phyloP scores from a whole-genome alignment of 2,329 filamentous ascomycete genomes.

The Trichophyton rubrum region DNA sequence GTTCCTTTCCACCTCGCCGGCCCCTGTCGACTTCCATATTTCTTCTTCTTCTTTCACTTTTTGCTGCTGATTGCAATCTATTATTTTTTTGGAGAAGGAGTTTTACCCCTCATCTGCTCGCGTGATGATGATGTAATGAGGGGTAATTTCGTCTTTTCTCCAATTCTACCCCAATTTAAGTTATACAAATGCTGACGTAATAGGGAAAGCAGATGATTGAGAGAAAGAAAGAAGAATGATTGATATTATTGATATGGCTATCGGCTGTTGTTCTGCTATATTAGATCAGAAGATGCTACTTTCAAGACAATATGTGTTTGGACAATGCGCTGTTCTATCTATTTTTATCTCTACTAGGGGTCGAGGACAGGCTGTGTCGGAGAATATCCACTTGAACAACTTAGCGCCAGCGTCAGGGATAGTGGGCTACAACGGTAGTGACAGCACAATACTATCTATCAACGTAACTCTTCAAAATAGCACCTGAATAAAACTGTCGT shows the following conservation, averaged over 20 bases:
- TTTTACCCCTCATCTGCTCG: neutral
- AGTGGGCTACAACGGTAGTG: too few relatives aligned
- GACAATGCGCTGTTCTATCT: neutral
- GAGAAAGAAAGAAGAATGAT: neutral
- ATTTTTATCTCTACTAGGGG: neutral
- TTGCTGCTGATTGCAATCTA: neutral
- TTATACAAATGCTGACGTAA: neutral
- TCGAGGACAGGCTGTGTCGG: neutral
- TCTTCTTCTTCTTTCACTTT: neutral
- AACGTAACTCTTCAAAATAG: too few relatives aligned
- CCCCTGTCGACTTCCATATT: neutral
- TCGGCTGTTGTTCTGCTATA: neutral
- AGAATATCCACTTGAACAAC: neutral
- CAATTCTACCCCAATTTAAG: neutral
- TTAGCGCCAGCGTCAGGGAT: too few relatives aligned
- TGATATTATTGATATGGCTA: neutral
- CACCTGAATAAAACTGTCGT: neutral
- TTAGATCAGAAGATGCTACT: too few relatives aligned
- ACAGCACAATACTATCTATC: too few relatives aligned
- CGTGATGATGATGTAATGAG: slow-evolving; percentile 4
- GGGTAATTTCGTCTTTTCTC: neutral
- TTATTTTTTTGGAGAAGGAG: neutral
- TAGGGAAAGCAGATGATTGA: neutral
- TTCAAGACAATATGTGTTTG: neutral
- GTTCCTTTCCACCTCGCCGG: neutral